A percentile compares a stretch with the other conserved stretches of the same genome.
Conservation (phyloP, 108 stramenopile genomes). For the Skeletonema grethae region DNA sequence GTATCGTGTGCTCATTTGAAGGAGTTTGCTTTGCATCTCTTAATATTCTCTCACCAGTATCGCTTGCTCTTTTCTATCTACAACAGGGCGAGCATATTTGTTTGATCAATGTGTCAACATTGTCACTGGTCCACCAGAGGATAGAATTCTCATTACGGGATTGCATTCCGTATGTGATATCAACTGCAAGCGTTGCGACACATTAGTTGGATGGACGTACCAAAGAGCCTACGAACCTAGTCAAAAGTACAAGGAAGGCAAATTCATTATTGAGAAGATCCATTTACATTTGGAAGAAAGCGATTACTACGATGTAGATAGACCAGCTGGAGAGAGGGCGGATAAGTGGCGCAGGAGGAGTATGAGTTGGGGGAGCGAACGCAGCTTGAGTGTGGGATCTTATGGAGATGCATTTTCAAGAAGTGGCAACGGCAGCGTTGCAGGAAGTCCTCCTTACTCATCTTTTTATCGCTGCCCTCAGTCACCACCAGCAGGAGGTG, state of each 20-base stretch:
- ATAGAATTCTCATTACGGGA: slow-evolving; percentile 90
- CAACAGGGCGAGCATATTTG: slow-evolving; percentile 83
- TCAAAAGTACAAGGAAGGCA: slow-evolving; percentile 95
- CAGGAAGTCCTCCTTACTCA: neutral
- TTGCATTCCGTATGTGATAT: slow-evolving; percentile 94
- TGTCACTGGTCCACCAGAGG: slow-evolving; percentile 71
- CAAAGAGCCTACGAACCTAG: slow-evolving; percentile 79
- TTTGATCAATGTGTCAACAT: slow-evolving; percentile 92
- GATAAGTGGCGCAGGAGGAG: slow-evolving; percentile 77
- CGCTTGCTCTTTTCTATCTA: neutral
- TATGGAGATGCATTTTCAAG: slow-evolving; percentile 11
- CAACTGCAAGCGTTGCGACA: slow-evolving; percentile 86
- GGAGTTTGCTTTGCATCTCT: neutral
- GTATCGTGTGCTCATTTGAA: neutral
- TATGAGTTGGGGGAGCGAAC: slow-evolving; percentile 76
- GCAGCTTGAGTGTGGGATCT: slow-evolving; percentile 24
- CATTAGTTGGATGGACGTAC: slow-evolving; percentile 96
- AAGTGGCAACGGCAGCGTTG: neutral
- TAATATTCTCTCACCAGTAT: neutral
- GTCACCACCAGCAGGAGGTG: neutral
- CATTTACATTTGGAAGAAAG: slow-evolving; percentile 81
- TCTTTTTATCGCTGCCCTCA: slow-evolving; percentile 6
- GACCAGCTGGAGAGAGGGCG: slow-evolving; percentile 74
- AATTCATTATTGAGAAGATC: slow-evolving; percentile 93
- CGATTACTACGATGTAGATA: slow-evolving; percentile 57